phyloP scores from a whole-genome alignment of 495 filamentous ascomycete species.

The Aspergillus diversus region DNA sequence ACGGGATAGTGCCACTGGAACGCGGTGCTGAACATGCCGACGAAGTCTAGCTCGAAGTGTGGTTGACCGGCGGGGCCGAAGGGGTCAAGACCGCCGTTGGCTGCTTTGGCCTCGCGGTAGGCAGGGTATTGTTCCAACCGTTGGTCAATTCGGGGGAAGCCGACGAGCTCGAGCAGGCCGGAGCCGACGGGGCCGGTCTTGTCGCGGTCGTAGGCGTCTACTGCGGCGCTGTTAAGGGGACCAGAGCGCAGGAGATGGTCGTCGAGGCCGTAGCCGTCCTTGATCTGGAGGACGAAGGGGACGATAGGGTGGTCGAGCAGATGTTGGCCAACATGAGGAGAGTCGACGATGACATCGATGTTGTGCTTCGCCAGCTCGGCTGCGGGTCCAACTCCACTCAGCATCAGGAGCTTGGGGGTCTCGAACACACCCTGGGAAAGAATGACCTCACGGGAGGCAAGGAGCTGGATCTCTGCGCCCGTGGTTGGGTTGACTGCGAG shows the following conservation, averaged over 20 bases:
- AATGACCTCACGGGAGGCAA: slow-evolving; percentile 50
- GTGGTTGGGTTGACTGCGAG: slow-evolving; percentile 51
- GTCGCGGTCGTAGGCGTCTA: slow-evolving; percentile 50
- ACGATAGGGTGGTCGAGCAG: slow-evolving; percentile 61
- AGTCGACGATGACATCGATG: slow-evolving; percentile 51
- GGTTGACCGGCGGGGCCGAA: slow-evolving; percentile 63
- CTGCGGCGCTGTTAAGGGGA: slow-evolving; percentile 46
- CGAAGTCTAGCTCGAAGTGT: slow-evolving; percentile 69
- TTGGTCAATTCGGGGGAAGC: slow-evolving; percentile 60
- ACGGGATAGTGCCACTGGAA: slow-evolving; percentile 68
- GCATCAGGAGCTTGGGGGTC: slow-evolving; percentile 53
- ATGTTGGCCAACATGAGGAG: slow-evolving; percentile 58
- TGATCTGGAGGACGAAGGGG: slow-evolving; percentile 57
- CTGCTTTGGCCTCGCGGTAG: slow-evolving; percentile 53
- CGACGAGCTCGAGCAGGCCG: slow-evolving; percentile 58
- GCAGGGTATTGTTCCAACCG: slow-evolving; percentile 49
- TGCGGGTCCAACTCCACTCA: slow-evolving; percentile 47
- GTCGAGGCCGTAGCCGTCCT: slow-evolving; percentile 59
- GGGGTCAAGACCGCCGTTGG: slow-evolving; percentile 57
- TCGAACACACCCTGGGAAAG: slow-evolving; percentile 49
- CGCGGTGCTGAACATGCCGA: slow-evolving; percentile 60
- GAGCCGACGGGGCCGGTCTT: slow-evolving; percentile 55
- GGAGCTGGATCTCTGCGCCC: slow-evolving; percentile 31
- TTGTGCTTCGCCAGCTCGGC: slow-evolving; percentile 51
- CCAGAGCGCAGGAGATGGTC: slow-evolving; percentile 55